Evolutionary conservation across 805 yeast species (phyloP).

Genomic region (Kodamaea sagamina): DNA sequence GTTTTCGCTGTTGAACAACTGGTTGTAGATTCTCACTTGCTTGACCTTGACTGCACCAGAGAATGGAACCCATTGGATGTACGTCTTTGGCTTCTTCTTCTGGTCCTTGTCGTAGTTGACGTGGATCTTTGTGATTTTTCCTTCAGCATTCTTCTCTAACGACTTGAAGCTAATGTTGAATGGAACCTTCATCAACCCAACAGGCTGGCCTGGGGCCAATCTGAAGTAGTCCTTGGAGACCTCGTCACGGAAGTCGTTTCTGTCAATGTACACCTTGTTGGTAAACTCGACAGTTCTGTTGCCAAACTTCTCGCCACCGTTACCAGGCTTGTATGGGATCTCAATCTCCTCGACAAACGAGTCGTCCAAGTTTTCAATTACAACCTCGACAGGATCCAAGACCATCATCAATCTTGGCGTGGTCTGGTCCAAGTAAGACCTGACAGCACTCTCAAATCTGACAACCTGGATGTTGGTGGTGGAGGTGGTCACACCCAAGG

Average conservation of each 20-base stretch:
- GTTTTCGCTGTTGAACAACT: constrained; percentile 85
- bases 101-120: constrained; percentile 76
- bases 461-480: constrained; percentile 87
- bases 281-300: constrained; percentile 69
- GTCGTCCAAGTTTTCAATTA: constrained; percentile 77
- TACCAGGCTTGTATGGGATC: constrained; percentile 90
- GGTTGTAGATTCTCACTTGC: constrained; percentile 87
- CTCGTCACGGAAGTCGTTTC: constrained; percentile 73
- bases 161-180: constrained; percentile 71
- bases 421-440: constrained; percentile 83
- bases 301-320: constrained; percentile 58
- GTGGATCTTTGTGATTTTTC: constrained; percentile 67
- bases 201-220: constrained; percentile 90
- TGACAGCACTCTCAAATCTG: constrained; percentile 86
- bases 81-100: constrained; percentile 88
- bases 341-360: constrained; percentile 68
- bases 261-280: constrained; percentile 78
- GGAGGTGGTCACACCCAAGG: constrained; percentile 94
- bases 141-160: constrained; percentile 62
- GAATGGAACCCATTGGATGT: constrained; percentile 93
- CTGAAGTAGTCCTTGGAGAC: constrained; percentile 79
- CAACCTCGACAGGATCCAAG: constrained; percentile 80
- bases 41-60: constrained; percentile 54
- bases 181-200: constrained; percentile 92
- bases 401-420: constrained; percentile 96